A percentile compares a stretch with the other conserved stretches of the same genome.
phyloP scores from a whole-genome alignment of 768 basidiomycete species.

The Naganishia randhawae region DNA sequence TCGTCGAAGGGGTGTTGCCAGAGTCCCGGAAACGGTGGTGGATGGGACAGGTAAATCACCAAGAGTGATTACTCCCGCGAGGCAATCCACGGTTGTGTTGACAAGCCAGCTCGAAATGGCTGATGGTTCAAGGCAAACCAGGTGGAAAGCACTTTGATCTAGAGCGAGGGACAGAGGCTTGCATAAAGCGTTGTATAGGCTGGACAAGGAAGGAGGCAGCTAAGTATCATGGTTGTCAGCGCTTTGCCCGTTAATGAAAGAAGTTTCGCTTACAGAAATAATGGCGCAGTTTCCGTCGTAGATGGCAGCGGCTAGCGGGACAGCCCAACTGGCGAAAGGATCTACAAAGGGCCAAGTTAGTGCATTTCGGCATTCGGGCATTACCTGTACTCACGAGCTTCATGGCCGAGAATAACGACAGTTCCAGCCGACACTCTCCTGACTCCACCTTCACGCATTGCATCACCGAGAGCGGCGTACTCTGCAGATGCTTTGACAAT shows the following conservation, averaged over 20 bases:
- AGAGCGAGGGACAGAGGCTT: constrained; percentile 1
- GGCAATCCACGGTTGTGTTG: neutral
- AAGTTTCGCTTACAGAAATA: constrained; percentile 15
- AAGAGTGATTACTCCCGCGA: constrained; percentile 6
- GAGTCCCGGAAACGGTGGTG: neutral
- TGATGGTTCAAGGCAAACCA: neutral
- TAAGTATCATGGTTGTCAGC: too few species aligned
- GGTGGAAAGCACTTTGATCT: constrained; percentile 23
- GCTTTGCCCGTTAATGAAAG: neutral
- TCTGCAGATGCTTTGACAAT: constrained; percentile 1
- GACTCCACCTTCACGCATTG: neutral
- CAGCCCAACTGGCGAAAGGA: constrained; percentile 23
- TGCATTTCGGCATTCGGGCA: neutral
- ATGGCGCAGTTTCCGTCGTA: constrained; percentile 25
- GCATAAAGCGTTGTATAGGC: neutral
- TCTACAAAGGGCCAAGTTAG: neutral
- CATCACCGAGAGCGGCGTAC: neutral
- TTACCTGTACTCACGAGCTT: constrained; percentile 15
- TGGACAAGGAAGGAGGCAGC: constrained; percentile 5
- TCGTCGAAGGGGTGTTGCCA: neutral
- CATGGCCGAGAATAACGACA: constrained; percentile 23
- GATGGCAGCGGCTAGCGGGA: constrained; percentile 21
- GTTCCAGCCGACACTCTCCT: neutral
- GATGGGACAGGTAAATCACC: constrained; percentile 3
- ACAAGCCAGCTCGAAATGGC: neutral